Base-by-base conservation (phyloP, 2,329 filamentous ascomycete species). In the Diaporthe velutina region DNA sequence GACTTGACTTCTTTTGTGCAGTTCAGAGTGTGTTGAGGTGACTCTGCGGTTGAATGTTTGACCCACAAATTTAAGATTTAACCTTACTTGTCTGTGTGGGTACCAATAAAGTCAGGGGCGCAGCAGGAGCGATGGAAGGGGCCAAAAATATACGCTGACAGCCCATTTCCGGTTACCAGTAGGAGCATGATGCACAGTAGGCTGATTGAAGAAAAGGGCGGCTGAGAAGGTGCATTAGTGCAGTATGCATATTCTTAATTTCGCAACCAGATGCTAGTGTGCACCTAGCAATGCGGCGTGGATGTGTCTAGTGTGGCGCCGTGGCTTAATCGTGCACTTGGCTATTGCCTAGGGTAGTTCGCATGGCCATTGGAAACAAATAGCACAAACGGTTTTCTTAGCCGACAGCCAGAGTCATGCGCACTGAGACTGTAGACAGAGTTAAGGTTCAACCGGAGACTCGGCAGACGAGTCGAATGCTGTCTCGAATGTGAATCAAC, bases 401-500 rank as follows among this genome's bases (percentile, higher is more conserved):
- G 45, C 22, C 17, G 45, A 67, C 45, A 38, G 30, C 22, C 5
- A 54, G 33, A 68, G 33, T 30, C 48, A 48, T 66, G 60, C 40
- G 40, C 60, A 48, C 28, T 48, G 45, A 19, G 45, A 50, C 22
- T 25, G 3, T 12, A 1, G 13, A 38, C 45, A 67, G 25, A 67
- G 64, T 67, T 67, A 67, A 25, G 45, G 61, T 67, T 67, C 40
- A 7, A n/a, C 22, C 42, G 64, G 64, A 40, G 45, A 52, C 64
- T 52, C 45, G 64, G 64, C 64, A 67, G 12, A 28, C 64, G 45
- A 67, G 64, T 52, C 64, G 30, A 67, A 52, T 3, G 45, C 33
- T 68, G 64, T 68, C 64, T 68, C 64, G 64, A 68, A 54, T 68
- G 22, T 54, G 48, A 68, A 54, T 22, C 64, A 68, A 50, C 22